Base-by-base conservation (phyloP, 1,284 basidiomycete genomes). In the Trichosporon coremiiforme region DNA sequence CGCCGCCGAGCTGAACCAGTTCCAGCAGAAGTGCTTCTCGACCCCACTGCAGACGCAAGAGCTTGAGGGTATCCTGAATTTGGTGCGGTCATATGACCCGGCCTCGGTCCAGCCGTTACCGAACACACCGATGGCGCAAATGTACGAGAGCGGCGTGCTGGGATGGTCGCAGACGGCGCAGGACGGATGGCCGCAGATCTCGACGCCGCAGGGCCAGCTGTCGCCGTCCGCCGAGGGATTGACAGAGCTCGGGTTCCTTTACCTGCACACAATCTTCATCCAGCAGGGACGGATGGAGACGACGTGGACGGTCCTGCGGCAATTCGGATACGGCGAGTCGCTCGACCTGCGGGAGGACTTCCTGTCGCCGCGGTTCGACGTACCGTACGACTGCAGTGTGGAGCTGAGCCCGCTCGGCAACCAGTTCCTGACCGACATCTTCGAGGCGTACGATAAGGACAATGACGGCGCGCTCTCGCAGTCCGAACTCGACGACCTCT, bases 381-480 rank as follows among this genome's bases (percentile, higher is more conserved):
- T 98, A 9, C 92, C 94, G 0, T 85, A 88, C 65, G 96, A 98
- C 80, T 98, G 94, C 82, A 95, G 94, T 0, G 95, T 97, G 7
- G 97, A 99, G 85, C 87, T 99, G 38, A 93, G 91, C 77, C 95
- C 92, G 4, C 85, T 91, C 45, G 96, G 96, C 4, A 97, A 98
- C 83, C 92, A 96, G 78, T 99, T 98, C 86, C 91, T 99, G 75
- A 98, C 96, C 0, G 96, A 98, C 76, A 90, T 98, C 55, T 99
- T 99, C 79, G 93, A 98, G 83, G 91, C 90, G 15, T 97, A 95
- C 82, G 96, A 99, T 85, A 95, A 97, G 86, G 96, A 99, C 81
- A 90, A 94, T 83, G 96, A 99, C 80, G 96, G 97, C 36, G 94
- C 95, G 0, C 84, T 99, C 66, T 94, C 92, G 65, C 86, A 88